A percentile compares a stretch with the other conserved stretches of the same genome.
These are phyloP conservation scores for Zoysia pacifica DNA, from an alignment of 176 grass and related monocot genomes.

Conservation along the genomic window DNA sequence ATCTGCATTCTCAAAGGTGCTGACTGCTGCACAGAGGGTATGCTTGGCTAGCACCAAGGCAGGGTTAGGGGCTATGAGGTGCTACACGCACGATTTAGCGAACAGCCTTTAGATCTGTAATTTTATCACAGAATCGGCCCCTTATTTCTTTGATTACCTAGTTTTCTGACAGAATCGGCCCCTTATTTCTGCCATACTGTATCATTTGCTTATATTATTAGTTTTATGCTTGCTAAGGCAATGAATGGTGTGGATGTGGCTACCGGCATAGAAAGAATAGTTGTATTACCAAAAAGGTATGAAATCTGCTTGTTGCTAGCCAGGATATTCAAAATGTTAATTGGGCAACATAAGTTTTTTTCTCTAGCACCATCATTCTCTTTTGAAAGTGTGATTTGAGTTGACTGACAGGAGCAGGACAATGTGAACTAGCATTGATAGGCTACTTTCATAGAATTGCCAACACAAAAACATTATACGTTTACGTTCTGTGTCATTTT, in stretches of 20 bases:
- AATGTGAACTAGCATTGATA: slow-evolving; percentile 10
- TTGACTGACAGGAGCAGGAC: not conserved
- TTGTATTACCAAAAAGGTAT: not conserved
- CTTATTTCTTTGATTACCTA: not conserved
- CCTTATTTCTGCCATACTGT: not conserved
- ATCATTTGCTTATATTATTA: not conserved
- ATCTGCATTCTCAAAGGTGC: not conserved
- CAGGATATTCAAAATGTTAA: not conserved
- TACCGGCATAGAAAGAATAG: not conserved
- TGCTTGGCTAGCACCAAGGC: not conserved
- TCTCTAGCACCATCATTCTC: not conserved
- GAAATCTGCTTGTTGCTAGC: not conserved
- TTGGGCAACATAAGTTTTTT: not conserved
- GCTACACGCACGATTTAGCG: not conserved
- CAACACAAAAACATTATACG: not conserved
- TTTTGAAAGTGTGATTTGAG: not conserved
- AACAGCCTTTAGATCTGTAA: not conserved
- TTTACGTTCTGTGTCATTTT: not conserved
- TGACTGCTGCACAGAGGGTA: no score
- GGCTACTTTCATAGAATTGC: slow-evolving; percentile 1
- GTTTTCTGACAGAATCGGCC: not conserved
- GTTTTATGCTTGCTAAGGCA: not conserved
- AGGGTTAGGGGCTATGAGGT: not conserved
- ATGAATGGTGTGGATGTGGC: not conserved
- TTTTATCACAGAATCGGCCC: not conserved